These are phyloP conservation scores for Calonectria pseudoreteaudii DNA, from an alignment of 2,329 filamentous ascomycete genomes.

Conservation along the genomic window DNA sequence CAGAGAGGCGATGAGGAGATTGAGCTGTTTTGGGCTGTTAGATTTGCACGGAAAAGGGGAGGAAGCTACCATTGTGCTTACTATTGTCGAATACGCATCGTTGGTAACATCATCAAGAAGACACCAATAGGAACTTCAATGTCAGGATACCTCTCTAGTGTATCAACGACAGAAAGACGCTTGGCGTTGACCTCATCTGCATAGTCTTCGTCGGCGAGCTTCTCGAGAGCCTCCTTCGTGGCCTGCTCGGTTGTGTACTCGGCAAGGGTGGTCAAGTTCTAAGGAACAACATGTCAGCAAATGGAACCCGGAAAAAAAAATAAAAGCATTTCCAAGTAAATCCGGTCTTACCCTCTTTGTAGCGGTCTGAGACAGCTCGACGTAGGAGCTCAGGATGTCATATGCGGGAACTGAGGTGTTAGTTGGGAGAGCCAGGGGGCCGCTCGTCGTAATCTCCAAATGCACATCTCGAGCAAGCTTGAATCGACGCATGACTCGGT, in stretches of 20 bases:
- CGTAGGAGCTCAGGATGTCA: conserved; percentile 74
- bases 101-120: conserved; percentile 78
- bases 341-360: conserved; percentile 68
- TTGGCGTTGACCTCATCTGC: conserved; percentile 62
- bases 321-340: neutral
- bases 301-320: neutral
- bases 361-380: conserved; percentile 78
- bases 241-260: conserved; percentile 60
- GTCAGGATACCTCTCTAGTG: conserved; percentile 72
- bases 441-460: conserved; percentile 66
- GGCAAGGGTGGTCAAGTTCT: conserved; percentile 54
- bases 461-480: conserved; percentile 75
- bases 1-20: conserved; percentile 79
- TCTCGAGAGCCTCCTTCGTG: conserved; percentile 55
- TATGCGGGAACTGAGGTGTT: conserved; percentile 68
- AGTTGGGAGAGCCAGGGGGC: conserved; percentile 64
- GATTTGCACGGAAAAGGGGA: no score
- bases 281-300: conserved; percentile 18
- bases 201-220: conserved; percentile 60
- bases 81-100: conserved; percentile 82
- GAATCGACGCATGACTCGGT: conserved; percentile 75
- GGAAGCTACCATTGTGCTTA: no score
- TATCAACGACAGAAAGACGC: conserved; percentile 73
- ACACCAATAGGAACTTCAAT: conserved; percentile 71
- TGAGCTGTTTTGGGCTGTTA: conserved; percentile 54